phyloP scores from a whole-genome alignment of 768 basidiomycete species.

The Porpolomopsis calyptriformis region DNA sequence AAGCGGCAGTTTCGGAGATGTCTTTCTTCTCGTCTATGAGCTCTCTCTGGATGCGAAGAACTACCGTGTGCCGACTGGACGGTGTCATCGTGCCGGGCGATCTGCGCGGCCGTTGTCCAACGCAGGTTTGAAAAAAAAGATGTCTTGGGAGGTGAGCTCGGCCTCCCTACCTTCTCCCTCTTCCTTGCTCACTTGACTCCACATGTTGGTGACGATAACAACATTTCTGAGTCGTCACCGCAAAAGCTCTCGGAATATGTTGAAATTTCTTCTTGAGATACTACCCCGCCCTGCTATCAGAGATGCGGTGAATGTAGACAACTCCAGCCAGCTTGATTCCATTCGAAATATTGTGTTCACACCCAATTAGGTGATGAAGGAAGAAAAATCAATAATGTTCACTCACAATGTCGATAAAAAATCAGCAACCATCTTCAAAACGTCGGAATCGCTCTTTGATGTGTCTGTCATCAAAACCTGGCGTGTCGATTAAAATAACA shows the following conservation, averaged over 20 bases:
- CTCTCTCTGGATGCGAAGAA: constrained; percentile 46
- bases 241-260: constrained; percentile 37
- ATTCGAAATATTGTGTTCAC: neutral
- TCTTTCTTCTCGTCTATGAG: constrained; percentile 38
- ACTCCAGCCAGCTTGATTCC: constrained; percentile 28
- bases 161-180: constrained; percentile 26
- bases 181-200: constrained; percentile 28
- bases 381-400: neutral
- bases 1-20: constrained; percentile 43
- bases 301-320: constrained; percentile 36
- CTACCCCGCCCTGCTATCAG: constrained; percentile 32
- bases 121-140: constrained; percentile 37
- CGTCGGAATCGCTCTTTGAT: constrained; percentile 22
- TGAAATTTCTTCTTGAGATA: constrained; percentile 31
- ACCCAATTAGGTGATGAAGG: neutral
- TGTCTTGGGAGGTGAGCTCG: constrained; percentile 24
- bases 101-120: constrained; percentile 30
- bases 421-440: constrained; percentile 24
- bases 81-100: constrained; percentile 29
- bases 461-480: constrained; percentile 38
- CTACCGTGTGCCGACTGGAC: constrained; percentile 32
- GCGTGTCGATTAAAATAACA: constrained; percentile 32
- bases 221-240: constrained; percentile 35
- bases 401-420: constrained; percentile 15
- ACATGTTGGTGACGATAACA: constrained; percentile 41